These are phyloP conservation scores for Pseudogymnoascus sp. DNA, from an alignment of 2,329 filamentous ascomycete genomes.

Conservation along the genomic window DNA sequence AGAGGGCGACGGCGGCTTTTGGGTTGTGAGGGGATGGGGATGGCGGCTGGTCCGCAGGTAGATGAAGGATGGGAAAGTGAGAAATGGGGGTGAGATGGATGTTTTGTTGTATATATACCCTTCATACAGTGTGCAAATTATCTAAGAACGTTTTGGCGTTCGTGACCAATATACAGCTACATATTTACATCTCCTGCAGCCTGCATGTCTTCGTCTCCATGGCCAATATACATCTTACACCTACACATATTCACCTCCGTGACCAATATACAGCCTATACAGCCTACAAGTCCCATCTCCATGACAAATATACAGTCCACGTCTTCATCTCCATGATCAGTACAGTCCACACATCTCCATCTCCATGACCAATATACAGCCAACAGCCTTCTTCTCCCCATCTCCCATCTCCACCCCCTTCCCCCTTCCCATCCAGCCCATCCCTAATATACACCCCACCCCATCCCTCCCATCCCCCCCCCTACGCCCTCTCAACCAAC, in stretches of 20 bases:
- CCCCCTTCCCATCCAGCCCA: not conserved
- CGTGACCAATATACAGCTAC: not conserved
- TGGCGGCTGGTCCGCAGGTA: not conserved
- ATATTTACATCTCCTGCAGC: too few relatives aligned
- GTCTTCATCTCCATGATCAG: too few relatives aligned
- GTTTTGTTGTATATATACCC: not conserved
- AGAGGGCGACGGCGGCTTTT: conserved; percentile 36
- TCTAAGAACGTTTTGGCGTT: not conserved
- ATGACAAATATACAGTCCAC: too few relatives aligned
- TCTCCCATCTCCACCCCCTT: not conserved
- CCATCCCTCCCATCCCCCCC: too few relatives aligned
- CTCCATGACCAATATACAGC: not conserved
- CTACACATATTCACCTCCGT: not conserved
- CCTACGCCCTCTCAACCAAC: conserved; percentile 75
- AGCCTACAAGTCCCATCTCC: not conserved
- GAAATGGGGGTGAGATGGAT: not conserved
- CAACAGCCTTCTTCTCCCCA: not conserved
- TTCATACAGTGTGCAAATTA: not conserved
- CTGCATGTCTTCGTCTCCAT: not conserved
- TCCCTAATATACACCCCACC: not conserved
- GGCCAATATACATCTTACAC: too few relatives aligned
- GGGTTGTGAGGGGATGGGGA: conserved; percentile 16
- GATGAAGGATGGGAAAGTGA: not conserved
- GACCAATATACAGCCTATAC: too few relatives aligned
- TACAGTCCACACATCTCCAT: not conserved